Percentiles rank a stretch among this genome's conserved stretches.
These are phyloP conservation scores for Pyrenophora seminiperda DNA, from an alignment of 2,329 filamentous ascomycete species.

Conservation along the genomic window DNA sequence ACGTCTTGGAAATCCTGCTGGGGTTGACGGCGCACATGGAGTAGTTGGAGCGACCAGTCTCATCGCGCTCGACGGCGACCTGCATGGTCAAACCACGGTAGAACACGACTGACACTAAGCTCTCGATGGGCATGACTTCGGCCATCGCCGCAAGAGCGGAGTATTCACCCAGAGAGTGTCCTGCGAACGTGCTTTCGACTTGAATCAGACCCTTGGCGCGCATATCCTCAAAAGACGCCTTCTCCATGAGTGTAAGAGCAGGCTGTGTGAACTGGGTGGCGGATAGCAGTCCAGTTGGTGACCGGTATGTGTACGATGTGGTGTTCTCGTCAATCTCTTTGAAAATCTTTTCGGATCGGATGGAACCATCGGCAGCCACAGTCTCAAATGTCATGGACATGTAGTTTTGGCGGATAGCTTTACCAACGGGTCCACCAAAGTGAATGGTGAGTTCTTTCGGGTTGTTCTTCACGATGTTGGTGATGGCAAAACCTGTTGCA, in stretches of 20 bases:
- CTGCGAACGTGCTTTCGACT: conserved; percentile 94
- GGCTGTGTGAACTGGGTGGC: conserved; percentile 99
- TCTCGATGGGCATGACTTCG: conserved; percentile 99
- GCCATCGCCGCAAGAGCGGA: conserved; percentile 93
- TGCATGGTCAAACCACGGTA: conserved; percentile 99
- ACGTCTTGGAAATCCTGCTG: conserved; percentile 96
- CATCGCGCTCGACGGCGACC: conserved; percentile 96
- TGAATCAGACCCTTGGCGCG: conserved; percentile 94
- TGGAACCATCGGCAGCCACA: conserved; percentile 85
- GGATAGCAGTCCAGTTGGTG: conserved; percentile 90
- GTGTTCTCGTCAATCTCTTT: conserved; percentile 95
- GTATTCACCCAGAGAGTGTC: conserved; percentile 98
- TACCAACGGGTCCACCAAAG: conserved; percentile 95
- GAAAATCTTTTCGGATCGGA: conserved; percentile 99
- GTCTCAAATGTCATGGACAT: conserved; percentile 99
- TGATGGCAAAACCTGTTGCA: conserved; percentile 83
- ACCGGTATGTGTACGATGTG: conserved; percentile 95
- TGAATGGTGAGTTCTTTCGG: conserved; percentile 98
- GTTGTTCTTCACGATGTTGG: conserved; percentile 99
- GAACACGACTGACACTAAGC: conserved; percentile 96
- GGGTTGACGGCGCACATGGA: conserved; percentile 99
- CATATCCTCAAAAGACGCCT: conserved; percentile 99
- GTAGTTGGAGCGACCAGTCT: conserved; percentile 92
- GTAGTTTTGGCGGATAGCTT: conserved; percentile 98
- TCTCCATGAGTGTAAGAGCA: conserved; percentile 97